Conservation (phyloP, 2,329 filamentous ascomycete species). For the Coniochaeta hoffmannii region DNA sequence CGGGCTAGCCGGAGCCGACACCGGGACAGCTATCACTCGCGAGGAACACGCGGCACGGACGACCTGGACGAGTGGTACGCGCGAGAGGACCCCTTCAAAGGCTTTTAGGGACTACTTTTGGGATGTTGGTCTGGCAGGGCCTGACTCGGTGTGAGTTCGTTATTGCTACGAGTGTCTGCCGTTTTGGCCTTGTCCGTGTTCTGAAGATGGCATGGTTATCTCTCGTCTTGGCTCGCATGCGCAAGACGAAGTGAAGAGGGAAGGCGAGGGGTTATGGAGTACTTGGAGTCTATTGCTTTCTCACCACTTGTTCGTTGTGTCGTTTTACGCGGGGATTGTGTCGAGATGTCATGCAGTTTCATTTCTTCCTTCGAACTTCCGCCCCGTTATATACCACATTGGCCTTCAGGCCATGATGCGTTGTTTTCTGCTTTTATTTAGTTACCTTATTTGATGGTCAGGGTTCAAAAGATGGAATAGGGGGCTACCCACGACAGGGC, state of each 20-base stretch:
- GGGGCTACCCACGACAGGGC: neutral
- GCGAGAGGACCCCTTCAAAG: conserved; percentile 54
- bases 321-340: neutral
- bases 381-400: neutral
- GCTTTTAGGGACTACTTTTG: conserved; percentile 35
- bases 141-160: neutral
- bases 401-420: neutral
- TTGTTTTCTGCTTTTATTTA: neutral
- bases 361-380: neutral
- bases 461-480: neutral
- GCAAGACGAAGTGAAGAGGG: neutral
- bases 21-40: conserved; percentile 42
- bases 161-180: neutral
- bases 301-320: neutral
- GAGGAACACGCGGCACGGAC: conserved; percentile 37
- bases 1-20: conserved; percentile 44
- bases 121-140: neutral
- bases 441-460: neutral
- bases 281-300: neutral
- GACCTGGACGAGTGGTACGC: conserved; percentile 49
- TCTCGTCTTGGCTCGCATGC: neutral
- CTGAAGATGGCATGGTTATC: neutral
- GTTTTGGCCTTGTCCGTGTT: neutral
- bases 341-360: neutral
- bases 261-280: neutral